phyloP scores from a whole-genome alignment of 2,329 filamentous ascomycete genomes.

The Rugonectria rugulosa region DNA sequence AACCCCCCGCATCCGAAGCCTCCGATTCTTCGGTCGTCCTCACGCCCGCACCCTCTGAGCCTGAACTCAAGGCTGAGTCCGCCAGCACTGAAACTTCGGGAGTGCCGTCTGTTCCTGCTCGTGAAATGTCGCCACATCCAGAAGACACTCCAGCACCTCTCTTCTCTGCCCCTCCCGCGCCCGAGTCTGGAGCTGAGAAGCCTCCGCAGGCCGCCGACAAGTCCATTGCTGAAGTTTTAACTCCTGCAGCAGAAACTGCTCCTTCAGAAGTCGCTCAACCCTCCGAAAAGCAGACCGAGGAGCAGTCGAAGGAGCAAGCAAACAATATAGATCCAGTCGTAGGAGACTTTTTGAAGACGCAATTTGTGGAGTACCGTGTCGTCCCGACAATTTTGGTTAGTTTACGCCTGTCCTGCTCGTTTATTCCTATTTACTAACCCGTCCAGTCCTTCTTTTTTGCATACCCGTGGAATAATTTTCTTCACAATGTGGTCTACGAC shows the following conservation, averaged over 20 bases:
- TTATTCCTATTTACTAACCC: constrained; percentile 20
- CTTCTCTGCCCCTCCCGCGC: constrained; percentile 44
- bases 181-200: constrained; percentile 38
- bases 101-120: constrained; percentile 16
- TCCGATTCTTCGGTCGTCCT: constrained; percentile 32
- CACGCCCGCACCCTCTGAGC: constrained; percentile 35
- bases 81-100: constrained; percentile 20
- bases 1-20: constrained; percentile 19
- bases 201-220: constrained; percentile 33
- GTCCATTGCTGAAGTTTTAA: constrained; percentile 12
- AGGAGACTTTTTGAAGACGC: constrained; percentile 92
- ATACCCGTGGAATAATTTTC: constrained; percentile 99
- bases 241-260: constrained; percentile 14
- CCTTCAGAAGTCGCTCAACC: constrained; percentile 13
- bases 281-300: constrained; percentile 23
- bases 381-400: constrained; percentile 94
- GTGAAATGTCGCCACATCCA: constrained; percentile 60
- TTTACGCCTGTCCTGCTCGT: background rate
- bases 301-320: constrained; percentile 22
- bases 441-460: constrained; percentile 92
- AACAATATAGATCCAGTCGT: constrained; percentile 72
- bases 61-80: constrained; percentile 28
- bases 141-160: constrained; percentile 75
- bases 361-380: constrained; percentile 93
- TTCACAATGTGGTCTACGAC: constrained; percentile 99